These are phyloP conservation scores for Albugo candida DNA, from an alignment of 352 stramenopile genomes.

Conservation along the genomic window DNA sequence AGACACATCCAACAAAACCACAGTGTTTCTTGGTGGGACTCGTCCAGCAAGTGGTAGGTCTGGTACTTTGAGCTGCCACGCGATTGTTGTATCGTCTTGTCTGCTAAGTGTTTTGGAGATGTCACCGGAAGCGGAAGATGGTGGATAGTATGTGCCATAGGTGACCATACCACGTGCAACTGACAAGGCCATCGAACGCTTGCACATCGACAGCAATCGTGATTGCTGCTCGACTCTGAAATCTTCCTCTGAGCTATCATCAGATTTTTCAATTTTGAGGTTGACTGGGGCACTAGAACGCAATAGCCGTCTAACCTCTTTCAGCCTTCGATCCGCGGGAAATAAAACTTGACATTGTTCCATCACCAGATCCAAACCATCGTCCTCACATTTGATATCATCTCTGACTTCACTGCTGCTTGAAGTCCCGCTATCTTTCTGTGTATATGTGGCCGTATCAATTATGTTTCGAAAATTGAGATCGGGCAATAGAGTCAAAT, in stretches of 20 bases:
- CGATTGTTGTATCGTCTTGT: slow-evolving; percentile 8
- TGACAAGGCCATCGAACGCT: slow-evolving; percentile 82
- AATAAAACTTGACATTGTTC: slow-evolving; percentile 35
- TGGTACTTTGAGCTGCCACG: slow-evolving; percentile 78
- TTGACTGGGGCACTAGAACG: slow-evolving; percentile 51
- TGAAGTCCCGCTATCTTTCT: too few relatives aligned
- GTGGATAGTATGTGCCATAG: slow-evolving; percentile 76
- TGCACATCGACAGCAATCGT: slow-evolving; percentile 86
- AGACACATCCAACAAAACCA: slow-evolving; percentile 83
- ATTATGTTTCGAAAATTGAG: too few relatives aligned
- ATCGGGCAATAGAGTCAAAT: too few relatives aligned
- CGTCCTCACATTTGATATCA: slow-evolving; percentile 9
- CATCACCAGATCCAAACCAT: slow-evolving; percentile 51
- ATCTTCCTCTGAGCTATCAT: slow-evolving; percentile 48
- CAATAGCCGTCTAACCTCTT: slow-evolving; percentile 62
- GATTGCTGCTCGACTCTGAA: slow-evolving; percentile 82
- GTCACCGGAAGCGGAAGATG: slow-evolving; percentile 28
- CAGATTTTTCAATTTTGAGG: slow-evolving; percentile 43
- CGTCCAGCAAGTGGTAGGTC: slow-evolving; percentile 83
- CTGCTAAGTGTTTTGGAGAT: too few relatives aligned
- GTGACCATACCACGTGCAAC: slow-evolving; percentile 95
- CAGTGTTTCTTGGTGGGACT: slow-evolving; percentile 87
- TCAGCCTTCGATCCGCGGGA: slow-evolving; percentile 47
- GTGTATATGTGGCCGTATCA: too few relatives aligned
- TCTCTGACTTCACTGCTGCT: slow-evolving; percentile 4